These are phyloP conservation scores for Debaryomyces robertsiae DNA, from an alignment of 1,139 yeast genomes.

Conservation along the genomic window DNA sequence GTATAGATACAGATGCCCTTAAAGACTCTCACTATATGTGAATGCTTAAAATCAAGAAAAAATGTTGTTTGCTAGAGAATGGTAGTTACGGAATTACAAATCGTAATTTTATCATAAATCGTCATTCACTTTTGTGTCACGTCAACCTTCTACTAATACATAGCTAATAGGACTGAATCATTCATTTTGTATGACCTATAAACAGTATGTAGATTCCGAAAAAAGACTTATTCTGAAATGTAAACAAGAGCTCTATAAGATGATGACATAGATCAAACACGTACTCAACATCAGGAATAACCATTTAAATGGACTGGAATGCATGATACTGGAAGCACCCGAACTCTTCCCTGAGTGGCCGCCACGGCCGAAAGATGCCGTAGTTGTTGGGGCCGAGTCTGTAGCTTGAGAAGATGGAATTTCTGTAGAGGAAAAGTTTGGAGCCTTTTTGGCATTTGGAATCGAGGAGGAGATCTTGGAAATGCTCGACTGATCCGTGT, in stretches of 20 bases:
- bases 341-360: not conserved
- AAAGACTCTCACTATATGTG: too few species aligned
- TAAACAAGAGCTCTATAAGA: not conserved
- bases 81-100: too few species aligned
- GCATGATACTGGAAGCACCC: not conserved
- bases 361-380: constrained; percentile 2
- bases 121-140: too few species aligned
- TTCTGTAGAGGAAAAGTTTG: constrained; percentile 12
- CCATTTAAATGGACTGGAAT: not conserved
- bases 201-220: too few species aligned
- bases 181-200: too few species aligned
- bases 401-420: constrained; percentile 1
- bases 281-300: not conserved
- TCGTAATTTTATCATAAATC: too few species aligned
- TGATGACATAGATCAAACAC: not conserved
- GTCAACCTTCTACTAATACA: too few species aligned
- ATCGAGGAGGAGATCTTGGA: constrained; percentile 43
- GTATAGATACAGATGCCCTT: too few species aligned
- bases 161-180: too few species aligned
- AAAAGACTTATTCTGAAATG: too few species aligned
- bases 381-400: constrained; percentile 6
- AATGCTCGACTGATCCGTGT: constrained; percentile 41
- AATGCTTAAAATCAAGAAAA: too few species aligned
- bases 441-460: constrained; percentile 41
- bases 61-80: too few species aligned